These are phyloP conservation scores for Comarum palustre DNA, from an alignment of 306 rosid genomes.

Conservation along the genomic window DNA sequence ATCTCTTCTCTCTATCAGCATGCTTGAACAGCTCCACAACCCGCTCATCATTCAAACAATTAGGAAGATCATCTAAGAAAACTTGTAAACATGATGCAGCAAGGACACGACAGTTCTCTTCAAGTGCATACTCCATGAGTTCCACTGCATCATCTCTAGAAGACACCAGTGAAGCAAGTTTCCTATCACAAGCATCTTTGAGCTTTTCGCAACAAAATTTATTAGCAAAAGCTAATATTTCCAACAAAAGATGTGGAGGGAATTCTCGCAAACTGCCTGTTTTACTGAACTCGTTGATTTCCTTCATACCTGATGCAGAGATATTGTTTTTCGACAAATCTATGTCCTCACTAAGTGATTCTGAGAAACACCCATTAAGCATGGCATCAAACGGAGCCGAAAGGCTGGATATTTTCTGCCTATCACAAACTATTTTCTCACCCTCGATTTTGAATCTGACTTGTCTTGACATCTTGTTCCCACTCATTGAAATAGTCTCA, in stretches of 20 bases:
- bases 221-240: conserved; percentile 71
- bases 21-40: conserved; percentile 61
- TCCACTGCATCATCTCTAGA: conserved; percentile 77
- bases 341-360: conserved; percentile 63
- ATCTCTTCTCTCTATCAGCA: conserved; percentile 56
- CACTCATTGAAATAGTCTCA: conserved; percentile 43
- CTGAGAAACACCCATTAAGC: conserved; percentile 85
- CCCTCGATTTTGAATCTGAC: conserved; percentile 63
- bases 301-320: conserved; percentile 71
- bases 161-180: conserved; percentile 63
- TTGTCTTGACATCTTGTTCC: conserved; percentile 37
- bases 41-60: conserved; percentile 56
- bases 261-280: conserved; percentile 54
- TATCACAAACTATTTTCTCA: conserved; percentile 75
- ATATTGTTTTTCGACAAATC: conserved; percentile 77
- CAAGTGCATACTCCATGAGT: conserved; percentile 75
- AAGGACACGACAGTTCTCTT: conserved; percentile 61
- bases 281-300: conserved; percentile 58
- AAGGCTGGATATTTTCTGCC: conserved; percentile 74
- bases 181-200: conserved; percentile 74
- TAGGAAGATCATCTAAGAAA: conserved; percentile 67
- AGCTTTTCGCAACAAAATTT: conserved; percentile 78
- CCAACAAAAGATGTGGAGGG: conserved; percentile 67
- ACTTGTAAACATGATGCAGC: conserved; percentile 80
- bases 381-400: conserved; percentile 79